Evolutionary conservation across 495 filamentous ascomycete genomes (phyloP).

Genomic region (Amphirosellinia nigrospora): DNA sequence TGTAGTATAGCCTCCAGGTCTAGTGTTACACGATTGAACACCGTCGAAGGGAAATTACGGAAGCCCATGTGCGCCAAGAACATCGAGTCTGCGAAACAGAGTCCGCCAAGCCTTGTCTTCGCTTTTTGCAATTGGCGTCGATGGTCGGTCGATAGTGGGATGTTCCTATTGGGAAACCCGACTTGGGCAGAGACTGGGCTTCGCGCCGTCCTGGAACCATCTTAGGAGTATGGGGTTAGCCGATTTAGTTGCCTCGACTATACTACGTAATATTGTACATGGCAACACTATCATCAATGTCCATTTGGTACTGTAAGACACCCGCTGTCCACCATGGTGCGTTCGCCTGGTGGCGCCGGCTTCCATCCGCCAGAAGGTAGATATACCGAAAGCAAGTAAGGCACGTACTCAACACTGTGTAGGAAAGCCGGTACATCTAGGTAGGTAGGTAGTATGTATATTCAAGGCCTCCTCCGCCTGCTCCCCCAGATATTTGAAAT

Average conservation of each 20-base stretch:
- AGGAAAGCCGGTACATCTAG: not conserved
- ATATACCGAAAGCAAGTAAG: too few relatives aligned
- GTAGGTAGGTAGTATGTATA: too few relatives aligned
- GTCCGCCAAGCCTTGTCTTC: not conserved
- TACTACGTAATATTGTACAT: not conserved
- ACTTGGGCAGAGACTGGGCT: too few relatives aligned
- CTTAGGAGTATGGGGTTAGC: not conserved
- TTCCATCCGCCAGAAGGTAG: not conserved
- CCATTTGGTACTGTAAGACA: not conserved
- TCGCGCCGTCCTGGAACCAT: not conserved
- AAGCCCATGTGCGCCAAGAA: conserved; percentile 4
- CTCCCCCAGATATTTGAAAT: conserved; percentile 8
- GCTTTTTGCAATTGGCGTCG: not conserved
- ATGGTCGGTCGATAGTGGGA: conserved; percentile 11
- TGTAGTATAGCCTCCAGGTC: not conserved
- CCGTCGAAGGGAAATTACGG: conserved; percentile 8
- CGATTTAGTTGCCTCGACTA: not conserved
- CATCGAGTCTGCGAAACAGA: not conserved
- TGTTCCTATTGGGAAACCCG: not conserved
- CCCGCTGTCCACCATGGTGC: not conserved
- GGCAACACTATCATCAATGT: not conserved
- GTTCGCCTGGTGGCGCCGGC: not conserved
- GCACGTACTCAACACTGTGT: not conserved
- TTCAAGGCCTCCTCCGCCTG: too few relatives aligned
- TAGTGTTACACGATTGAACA: not conserved